These are phyloP conservation scores for Vaccinium myrtillus DNA, from an alignment of 148 eudicot genomes.

Conservation along the genomic window DNA sequence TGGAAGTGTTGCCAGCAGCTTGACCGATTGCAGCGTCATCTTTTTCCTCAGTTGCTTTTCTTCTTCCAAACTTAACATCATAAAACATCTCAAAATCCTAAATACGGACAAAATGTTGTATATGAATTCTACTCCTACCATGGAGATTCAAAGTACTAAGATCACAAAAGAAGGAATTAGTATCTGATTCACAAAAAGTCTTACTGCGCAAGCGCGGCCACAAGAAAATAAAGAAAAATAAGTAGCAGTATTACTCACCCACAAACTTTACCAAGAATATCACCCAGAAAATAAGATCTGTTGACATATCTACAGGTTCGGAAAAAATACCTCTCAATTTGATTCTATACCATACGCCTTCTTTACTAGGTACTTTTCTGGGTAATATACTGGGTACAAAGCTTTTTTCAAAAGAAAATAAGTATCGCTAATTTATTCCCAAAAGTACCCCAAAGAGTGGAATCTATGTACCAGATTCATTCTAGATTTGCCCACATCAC, in stretches of 20 bases:
- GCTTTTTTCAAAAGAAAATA: not conserved
- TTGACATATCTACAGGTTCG: no score
- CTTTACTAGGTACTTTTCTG: not conserved
- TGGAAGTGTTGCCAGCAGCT: slow-evolving; percentile 24
- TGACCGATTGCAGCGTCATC: slow-evolving; percentile 31
- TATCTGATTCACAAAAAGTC: not conserved
- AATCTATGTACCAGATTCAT: not conserved
- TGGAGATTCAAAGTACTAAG: slow-evolving; percentile 6
- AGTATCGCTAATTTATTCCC: not conserved
- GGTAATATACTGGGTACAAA: not conserved
- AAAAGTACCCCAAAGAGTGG: not conserved
- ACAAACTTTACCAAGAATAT: not conserved
- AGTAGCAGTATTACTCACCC: not conserved
- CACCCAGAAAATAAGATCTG: not conserved
- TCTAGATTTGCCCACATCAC: not conserved
- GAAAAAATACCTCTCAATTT: not conserved
- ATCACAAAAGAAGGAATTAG: not conserved
- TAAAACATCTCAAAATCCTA: slow-evolving; percentile 91
- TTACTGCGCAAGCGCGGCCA: not conserved
- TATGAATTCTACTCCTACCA: slow-evolving; percentile 21
- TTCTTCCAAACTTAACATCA: slow-evolving; percentile 98
- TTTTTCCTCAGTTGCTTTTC: slow-evolving; percentile 44
- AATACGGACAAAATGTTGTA: slow-evolving; percentile 30
- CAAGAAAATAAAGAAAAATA: not conserved
- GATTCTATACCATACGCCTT: not conserved